Conservation (phyloP, 352 stramenopile species). For the Phytophthora pini region DNA sequence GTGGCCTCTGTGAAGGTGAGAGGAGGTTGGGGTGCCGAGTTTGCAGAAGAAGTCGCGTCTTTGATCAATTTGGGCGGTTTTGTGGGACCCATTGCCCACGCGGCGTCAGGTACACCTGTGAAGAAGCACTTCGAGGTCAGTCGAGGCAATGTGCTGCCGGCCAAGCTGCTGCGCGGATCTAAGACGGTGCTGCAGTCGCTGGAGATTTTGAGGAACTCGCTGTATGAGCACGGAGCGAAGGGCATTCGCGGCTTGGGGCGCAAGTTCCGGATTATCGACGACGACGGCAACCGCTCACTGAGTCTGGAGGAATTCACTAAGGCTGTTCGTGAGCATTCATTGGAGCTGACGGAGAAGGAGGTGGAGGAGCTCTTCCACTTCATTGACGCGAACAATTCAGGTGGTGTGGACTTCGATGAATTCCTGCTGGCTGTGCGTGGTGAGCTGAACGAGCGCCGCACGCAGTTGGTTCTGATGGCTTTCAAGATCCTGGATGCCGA, state of each 20-base stretch:
- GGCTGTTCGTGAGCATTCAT: constrained; percentile 70
- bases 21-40: constrained; percentile 71
- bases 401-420: constrained; percentile 85
- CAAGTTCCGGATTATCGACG: constrained; percentile 92
- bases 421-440: constrained; percentile 81
- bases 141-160: constrained; percentile 74
- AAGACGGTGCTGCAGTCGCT: constrained; percentile 68
- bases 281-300: constrained; percentile 84
- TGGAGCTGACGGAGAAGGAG: constrained; percentile 62
- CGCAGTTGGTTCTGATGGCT: constrained; percentile 73
- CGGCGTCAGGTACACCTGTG: constrained; percentile 47
- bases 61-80: constrained; percentile 79
- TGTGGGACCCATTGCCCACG: constrained; percentile 47
- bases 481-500: constrained; percentile 85
- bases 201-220: constrained; percentile 64
- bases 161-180: constrained; percentile 62
- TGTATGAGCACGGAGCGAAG: constrained; percentile 82
- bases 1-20: constrained; percentile 78
- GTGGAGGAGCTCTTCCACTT: constrained; percentile 81
- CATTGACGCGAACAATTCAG: constrained; percentile 85
- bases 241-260: constrained; percentile 77
- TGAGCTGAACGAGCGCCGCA: constrained; percentile 77
- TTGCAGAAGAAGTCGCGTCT: constrained; percentile 60
- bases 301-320: constrained; percentile 81
- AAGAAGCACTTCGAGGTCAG: constrained; percentile 70